These are phyloP conservation scores for Arthromyces matolae DNA, from an alignment of 768 basidiomycete species.

Conservation along the genomic window DNA sequence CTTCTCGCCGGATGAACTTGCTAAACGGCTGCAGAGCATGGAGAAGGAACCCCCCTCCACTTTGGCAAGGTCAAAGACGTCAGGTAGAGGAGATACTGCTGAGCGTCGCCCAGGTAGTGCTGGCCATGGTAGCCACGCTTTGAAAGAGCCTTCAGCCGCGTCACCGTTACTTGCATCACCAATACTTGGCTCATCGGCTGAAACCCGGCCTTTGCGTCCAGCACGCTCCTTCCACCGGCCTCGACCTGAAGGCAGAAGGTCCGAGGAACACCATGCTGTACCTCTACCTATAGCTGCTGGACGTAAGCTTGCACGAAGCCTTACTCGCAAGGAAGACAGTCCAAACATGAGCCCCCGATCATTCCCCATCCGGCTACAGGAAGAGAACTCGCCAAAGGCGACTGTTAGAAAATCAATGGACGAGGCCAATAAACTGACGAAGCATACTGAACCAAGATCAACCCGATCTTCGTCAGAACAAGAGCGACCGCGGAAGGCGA, in stretches of 20 bases:
- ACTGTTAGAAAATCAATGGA: slow-evolving; percentile 15
- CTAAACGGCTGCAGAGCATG: slow-evolving; percentile 52
- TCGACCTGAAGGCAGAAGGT: slow-evolving; percentile 34
- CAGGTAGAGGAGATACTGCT: slow-evolving; percentile 6
- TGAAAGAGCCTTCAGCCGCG: slow-evolving; percentile 9
- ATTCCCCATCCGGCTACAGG: slow-evolving; percentile 18
- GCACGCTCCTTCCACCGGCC: slow-evolving; percentile 62
- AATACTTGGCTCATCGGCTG: slow-evolving; percentile 2
- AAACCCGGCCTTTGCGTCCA: slow-evolving; percentile 36
- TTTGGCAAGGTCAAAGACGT: slow-evolving; percentile 2
- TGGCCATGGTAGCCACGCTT: slow-evolving; percentile 14
- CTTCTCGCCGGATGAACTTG: slow-evolving; percentile 57
- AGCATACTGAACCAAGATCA: slow-evolving; percentile 16
- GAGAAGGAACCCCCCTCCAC: slow-evolving; percentile 30
- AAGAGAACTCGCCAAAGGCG: slow-evolving; percentile 5
- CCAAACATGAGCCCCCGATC: slow-evolving; percentile 14
- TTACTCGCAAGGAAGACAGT: slow-evolving; percentile 29
- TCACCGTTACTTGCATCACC: slow-evolving; percentile 9
- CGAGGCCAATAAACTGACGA: slow-evolving; percentile 15
- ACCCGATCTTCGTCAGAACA: slow-evolving; percentile 22
- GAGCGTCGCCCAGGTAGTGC: slow-evolving; percentile 15
- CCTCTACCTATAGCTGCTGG: slow-evolving; percentile 31
- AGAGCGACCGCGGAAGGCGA: slow-evolving; percentile 20
- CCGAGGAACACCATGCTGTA: slow-evolving; percentile 28
- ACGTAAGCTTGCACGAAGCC: slow-evolving; percentile 31